These are phyloP conservation scores for Shiraia bambusicola DNA, from an alignment of 2,329 filamentous ascomycete genomes.

Conservation along the genomic window DNA sequence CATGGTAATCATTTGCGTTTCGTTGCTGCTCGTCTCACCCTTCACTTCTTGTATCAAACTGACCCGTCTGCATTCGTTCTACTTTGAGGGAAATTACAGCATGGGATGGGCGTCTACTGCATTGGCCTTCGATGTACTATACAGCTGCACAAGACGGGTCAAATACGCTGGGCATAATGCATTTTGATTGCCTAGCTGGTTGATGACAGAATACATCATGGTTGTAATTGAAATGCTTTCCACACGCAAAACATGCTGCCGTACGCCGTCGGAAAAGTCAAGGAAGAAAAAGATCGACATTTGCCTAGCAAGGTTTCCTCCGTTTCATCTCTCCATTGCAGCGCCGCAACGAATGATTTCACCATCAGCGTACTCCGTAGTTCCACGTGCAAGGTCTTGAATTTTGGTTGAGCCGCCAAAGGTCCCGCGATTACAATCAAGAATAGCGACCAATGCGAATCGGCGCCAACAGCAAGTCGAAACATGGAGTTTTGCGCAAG, in stretches of 20 bases:
- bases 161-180: no score
- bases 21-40: conserved; percentile 4
- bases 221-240: no score
- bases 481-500: conserved; percentile 7
- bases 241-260: no score
- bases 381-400: conserved; percentile 10
- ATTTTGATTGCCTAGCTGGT: no score
- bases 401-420: conserved; percentile 15
- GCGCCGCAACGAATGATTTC: conserved; percentile 1
- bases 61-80: conserved; percentile 3
- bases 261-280: no score
- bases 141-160: conserved; percentile 1
- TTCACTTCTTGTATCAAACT: conserved; percentile 14
- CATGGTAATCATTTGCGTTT: conserved; percentile 15
- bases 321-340: conserved; percentile 2
- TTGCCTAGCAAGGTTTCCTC: no score
- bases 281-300: no score
- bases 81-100: conserved; percentile 3
- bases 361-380: conserved; percentile 4
- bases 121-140: conserved; percentile 5
- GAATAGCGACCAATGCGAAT: conserved; percentile 17
- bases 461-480: conserved; percentile 11
- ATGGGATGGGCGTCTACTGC: conserved; percentile 6
- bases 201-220: no score
- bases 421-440: neutral